phyloP scores from a whole-genome alignment of 2,329 filamentous ascomycete species.

The Claviceps quebecensis region DNA sequence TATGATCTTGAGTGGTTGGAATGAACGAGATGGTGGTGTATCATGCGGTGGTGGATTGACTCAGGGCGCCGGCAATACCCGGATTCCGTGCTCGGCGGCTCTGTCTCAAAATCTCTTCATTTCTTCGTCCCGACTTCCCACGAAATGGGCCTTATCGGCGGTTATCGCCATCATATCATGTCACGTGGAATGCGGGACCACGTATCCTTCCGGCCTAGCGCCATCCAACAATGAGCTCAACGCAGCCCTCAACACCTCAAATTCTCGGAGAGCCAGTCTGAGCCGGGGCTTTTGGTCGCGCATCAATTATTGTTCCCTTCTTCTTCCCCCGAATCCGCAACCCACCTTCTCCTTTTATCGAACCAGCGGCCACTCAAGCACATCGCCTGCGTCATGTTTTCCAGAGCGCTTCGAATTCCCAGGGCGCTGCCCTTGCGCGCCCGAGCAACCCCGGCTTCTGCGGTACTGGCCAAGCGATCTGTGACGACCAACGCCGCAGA shows the following conservation, averaged over 20 bases:
- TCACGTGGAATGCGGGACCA: conserved; percentile 16
- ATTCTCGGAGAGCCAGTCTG: conserved; percentile 22
- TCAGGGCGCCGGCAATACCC: too few relatives aligned
- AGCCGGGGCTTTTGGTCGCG: conserved; percentile 3
- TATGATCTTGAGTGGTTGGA: too few relatives aligned
- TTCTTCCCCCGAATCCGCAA: conserved; percentile 6
- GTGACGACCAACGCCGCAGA: conserved; percentile 95
- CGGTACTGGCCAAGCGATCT: conserved; percentile 45
- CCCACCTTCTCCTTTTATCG: neutral
- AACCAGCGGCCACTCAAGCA: conserved; percentile 17
- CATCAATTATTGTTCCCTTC: conserved; percentile 14
- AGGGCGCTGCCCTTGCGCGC: conserved; percentile 45
- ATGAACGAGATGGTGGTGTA: too few relatives aligned
- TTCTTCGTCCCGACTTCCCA: too few relatives aligned
- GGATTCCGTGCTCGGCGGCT: too few relatives aligned
- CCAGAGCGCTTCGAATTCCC: conserved; percentile 50
- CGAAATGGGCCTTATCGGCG: neutral
- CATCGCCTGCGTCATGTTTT: conserved; percentile 44
- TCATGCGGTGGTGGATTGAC: too few relatives aligned
- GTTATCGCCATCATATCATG: neutral
- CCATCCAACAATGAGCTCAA: conserved; percentile 27
- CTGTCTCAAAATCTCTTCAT: too few relatives aligned
- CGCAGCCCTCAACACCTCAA: conserved; percentile 29
- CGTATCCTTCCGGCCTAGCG: conserved; percentile 15
- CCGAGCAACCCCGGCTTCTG: conserved; percentile 26